Base-by-base conservation (phyloP, 176 grass and related monocot genomes). In the Eragrostis curvula region DNA sequence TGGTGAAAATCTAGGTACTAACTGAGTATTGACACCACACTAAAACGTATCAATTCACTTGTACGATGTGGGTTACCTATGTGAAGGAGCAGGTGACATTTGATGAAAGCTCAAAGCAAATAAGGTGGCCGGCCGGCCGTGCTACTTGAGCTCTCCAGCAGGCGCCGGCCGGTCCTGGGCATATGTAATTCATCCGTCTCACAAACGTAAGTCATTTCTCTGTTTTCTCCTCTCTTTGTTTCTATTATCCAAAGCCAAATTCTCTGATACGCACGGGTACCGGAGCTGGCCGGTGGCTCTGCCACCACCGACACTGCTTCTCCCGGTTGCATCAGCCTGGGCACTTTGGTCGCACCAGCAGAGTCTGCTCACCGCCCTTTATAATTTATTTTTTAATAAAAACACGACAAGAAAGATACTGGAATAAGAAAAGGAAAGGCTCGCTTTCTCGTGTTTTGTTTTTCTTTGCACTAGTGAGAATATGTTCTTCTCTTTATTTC, bases 301-400 rank as follows among this genome's bases (percentile, higher is more conserved):
- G n/a, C 80, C 42, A 58, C 61, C 88, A 90, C 84, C 84, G 88
- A 90, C 88, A 90, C 84, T 79, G 73, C 73, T 36, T 66, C 83
- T 81, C 9, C 87, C 69, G 75, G 69, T 74, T 15, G 30, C 30
- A 41, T 74, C 40, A 12, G 6, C 47, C 2, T 24, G 55, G 21
- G 20, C 43, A 44, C 44, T 64, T 78, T 67, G 63, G 52, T 78
- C 71, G 78, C 77, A 18, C 68, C 46, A 4, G 47, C 46, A 4
- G 47, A 65, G 71, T 77, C 62, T 18, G 77, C 45, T 43, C 71
- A 78, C 83, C 66, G 9, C n/a, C 40, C 20, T 24, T 30, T 30
- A 39, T 2, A 32, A 57, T 43, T 24, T 50, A 45, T 52, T n/a
- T 2, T n/a, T 58, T 58, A 81, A 30, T 15, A 8, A 49, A 44